Conservation (phyloP, 371 early-diverging fungal species). For the Mortierella sp. region DNA sequence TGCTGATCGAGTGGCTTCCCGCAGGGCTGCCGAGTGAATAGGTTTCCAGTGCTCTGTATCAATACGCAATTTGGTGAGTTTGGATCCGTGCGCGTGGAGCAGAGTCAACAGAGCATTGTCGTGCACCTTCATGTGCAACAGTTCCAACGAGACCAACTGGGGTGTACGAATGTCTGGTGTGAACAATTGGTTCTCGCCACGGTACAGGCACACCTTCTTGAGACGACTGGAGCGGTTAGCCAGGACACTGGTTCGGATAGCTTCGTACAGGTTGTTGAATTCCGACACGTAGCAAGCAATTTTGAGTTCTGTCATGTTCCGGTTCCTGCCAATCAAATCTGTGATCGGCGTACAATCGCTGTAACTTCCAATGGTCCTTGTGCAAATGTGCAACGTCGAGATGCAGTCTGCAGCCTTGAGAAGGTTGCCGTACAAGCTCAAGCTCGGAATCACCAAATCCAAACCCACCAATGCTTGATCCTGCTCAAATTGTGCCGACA, state of each 20-base stretch:
- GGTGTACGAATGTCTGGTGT: constrained; percentile 8
- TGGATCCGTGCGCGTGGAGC: constrained; percentile 3
- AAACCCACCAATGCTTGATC: constrained; percentile 6
- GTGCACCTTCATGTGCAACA: constrained; percentile 3
- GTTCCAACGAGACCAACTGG: background rate
- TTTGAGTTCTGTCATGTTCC: constrained; percentile 12
- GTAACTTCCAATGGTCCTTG: background rate
- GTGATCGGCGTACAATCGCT: background rate
- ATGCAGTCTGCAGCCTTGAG: constrained; percentile 9
- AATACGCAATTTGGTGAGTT: constrained; percentile 11
- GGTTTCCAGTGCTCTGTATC: constrained; percentile 7
- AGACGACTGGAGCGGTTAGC: background rate
- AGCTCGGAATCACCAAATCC: constrained; percentile 6
- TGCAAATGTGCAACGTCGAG: constrained; percentile 10
- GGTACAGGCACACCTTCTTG: constrained; percentile 13
- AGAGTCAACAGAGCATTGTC: background rate
- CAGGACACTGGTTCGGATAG: background rate
- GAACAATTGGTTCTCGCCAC: constrained; percentile 7
- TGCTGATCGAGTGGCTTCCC: background rate
- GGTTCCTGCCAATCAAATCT: constrained; percentile 5
- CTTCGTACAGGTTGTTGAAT: constrained; percentile 2
- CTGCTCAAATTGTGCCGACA: constrained; percentile 4
- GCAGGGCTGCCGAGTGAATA: constrained; percentile 5
- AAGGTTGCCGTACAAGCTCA: constrained; percentile 4
- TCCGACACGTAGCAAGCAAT: constrained; percentile 11